phyloP scores from a whole-genome alignment of 2,329 filamentous ascomycete species.

The Balansia obtecta region DNA sequence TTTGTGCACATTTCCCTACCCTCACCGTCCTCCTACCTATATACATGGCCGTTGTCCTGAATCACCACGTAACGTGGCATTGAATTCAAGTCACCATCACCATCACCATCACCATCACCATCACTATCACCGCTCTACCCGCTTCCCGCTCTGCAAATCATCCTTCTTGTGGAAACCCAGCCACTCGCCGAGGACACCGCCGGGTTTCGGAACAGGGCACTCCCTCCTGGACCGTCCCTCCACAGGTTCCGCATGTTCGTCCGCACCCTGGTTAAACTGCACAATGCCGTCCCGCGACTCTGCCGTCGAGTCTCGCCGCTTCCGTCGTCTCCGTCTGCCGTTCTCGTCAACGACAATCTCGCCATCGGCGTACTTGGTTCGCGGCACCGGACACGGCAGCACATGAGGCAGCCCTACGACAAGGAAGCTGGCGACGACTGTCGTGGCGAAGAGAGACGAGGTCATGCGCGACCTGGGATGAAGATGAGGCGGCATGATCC shows the following conservation, averaged over 20 bases:
- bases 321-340: slow-evolving; percentile 32
- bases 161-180: slow-evolving; percentile 49
- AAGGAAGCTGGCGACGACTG: slow-evolving; percentile 76
- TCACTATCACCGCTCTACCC: slow-evolving; percentile 14
- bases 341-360: slow-evolving; percentile 33
- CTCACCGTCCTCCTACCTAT: neutral
- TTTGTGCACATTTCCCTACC: neutral
- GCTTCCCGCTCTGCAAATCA: slow-evolving; percentile 11
- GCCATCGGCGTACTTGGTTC: slow-evolving; percentile 63
- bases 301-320: slow-evolving; percentile 20
- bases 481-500: slow-evolving; percentile 68
- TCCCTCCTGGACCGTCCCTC: slow-evolving; percentile 47
- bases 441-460: slow-evolving; percentile 89
- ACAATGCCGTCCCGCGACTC: slow-evolving; percentile 34
- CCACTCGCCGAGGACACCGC: slow-evolving; percentile 63
- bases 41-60: neutral
- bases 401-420: slow-evolving; percentile 86
- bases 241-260: slow-evolving; percentile 21
- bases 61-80: neutral
- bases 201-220: slow-evolving; percentile 87
- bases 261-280: slow-evolving; percentile 30
- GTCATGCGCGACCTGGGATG: slow-evolving; percentile 91
- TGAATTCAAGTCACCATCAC: slow-evolving; percentile 9
- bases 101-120: too few relatives aligned
- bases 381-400: slow-evolving; percentile 79